These are phyloP conservation scores for Miscanthus lutarioriparius DNA, from an alignment of 176 grass and related monocot genomes.

Conservation along the genomic window DNA sequence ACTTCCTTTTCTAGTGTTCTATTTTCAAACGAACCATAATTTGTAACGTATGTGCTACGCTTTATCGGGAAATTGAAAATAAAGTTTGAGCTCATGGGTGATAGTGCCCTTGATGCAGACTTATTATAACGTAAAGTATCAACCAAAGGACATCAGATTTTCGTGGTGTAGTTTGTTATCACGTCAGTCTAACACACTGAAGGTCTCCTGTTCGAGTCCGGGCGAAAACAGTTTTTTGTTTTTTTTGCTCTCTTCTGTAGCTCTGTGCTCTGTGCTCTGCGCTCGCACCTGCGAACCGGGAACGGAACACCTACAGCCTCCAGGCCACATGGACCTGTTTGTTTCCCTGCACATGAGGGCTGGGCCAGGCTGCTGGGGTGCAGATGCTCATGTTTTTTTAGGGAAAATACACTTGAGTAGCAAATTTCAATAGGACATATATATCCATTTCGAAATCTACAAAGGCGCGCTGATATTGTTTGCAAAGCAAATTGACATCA, in stretches of 20 bases:
- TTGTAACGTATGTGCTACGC: neutral
- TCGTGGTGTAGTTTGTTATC: constrained; percentile 94
- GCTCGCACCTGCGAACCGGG: too few species aligned
- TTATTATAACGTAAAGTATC: too few species aligned
- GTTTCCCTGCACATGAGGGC: too few species aligned
- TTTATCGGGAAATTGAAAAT: neutral
- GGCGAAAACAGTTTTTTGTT: constrained; percentile 28
- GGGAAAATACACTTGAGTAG: neutral
- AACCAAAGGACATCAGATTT: neutral
- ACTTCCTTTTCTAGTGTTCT: neutral
- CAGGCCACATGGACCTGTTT: too few species aligned
- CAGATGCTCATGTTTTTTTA: too few species aligned
- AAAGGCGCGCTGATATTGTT: neutral
- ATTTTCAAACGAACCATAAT: neutral
- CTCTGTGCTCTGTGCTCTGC: too few species aligned
- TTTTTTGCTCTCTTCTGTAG: too few species aligned
- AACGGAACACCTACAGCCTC: too few species aligned
- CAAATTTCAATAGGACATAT: neutral
- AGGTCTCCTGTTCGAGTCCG: constrained; percentile 73
- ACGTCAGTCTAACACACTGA: constrained; percentile 88
- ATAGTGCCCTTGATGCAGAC: too few species aligned
- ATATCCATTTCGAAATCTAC: neutral
- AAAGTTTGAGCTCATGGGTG: too few species aligned
- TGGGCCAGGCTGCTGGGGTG: too few species aligned
- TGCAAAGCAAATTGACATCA: neutral